Evolutionary conservation across 2,329 filamentous ascomycete species (phyloP), one percentile per base, ranked within the genome.

Genomic region (Myriosclerotinia duriaeana): DNA sequence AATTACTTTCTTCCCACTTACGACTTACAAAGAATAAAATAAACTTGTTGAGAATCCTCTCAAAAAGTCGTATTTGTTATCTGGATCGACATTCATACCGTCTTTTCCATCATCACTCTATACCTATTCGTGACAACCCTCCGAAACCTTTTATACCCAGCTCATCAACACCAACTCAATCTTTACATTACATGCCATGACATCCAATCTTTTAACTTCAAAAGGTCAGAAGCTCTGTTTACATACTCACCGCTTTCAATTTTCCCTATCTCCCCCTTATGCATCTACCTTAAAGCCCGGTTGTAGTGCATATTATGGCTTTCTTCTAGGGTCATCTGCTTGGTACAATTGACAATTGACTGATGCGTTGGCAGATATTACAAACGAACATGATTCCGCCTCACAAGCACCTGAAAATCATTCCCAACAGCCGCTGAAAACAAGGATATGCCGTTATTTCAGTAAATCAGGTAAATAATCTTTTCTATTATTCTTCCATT

Each of bases 381-480:
- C 69, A 69, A 70, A 70, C 72, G 68, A 72, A 53, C 61, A 63
- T 56, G 70, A 71, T 67, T 67, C 69, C 71, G 71, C 69, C 69
- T 72, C 69, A 68, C 69, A 68, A 69, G 68, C 66, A 67, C n/a
- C 48, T 30, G 17, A 53, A 22, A 26, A 3, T 65, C 64, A 34
- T 61, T 46, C 42, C 26, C 66, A 66, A 50, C 69, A 68, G 65
- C 66, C 68, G 65, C 60, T 54, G 53, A 72, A 71, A 61, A 67
- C 67, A 62, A 72, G 72, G 72, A 68, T 73, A 67, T 76, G 74
- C 70, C 70, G 73, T 61, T 76, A 74, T 69, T 75, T 74, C 68
- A 66, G 67, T 66, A 70, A 66, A 69, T 66, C 69, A 71, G 72
- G 74, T 75, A 74, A 70, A 15, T 53, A 68, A 66, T 36, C 52